Base-by-base conservation (phyloP, 495 filamentous ascomycete species). In the Neurospora discreta region DNA sequence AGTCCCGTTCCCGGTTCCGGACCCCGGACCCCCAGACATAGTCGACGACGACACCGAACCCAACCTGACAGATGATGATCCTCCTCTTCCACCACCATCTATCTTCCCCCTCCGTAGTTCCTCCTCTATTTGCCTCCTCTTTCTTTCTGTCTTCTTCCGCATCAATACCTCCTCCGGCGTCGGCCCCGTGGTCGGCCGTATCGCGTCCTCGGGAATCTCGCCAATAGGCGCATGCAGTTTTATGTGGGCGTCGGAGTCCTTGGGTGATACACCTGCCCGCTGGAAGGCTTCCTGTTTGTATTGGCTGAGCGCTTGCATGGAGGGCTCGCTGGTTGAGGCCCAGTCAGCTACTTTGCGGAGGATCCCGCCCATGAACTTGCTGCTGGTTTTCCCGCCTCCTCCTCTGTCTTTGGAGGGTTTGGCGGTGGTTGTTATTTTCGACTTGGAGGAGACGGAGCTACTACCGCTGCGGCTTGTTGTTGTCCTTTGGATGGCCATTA, bases 241-340 rank as follows among this genome's bases (percentile, higher is more conserved):
- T 16, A 71, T 74, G 39, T 74, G 77, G 23, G 77, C 76, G 33
- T 77, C 67, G 30, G 74, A 71, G 33, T 81, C 80, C 15, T 76
- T 72, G 26, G 73, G 73, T 11, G 77, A 71, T 36, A 83, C 69
- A 15, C 79, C 78, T 0, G 80, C 80, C 38, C 79, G 81, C 36
- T 74, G 69, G 70, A 79, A 83, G 5, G 75, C 73, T 10, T 81
- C 77, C 65, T 79, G 81, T 69, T 80, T 81, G 71, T 83, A 82
- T 20, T 81, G 76, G 71, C 77, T 80, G 20, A 82, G 72, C 0
- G 80, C 82, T 15, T 82, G 79, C 16, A 77, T 71, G 3, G 83
- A 84, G 4, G 83, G 83, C 39, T 85, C 83, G 41, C 77, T 80
- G 10, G 78, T 77, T 0, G 78, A 75, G 11, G 82, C 72, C 83